phyloP scores from a whole-genome alignment of 352 stramenopile genomes.

The Plasmopara halstedii region DNA sequence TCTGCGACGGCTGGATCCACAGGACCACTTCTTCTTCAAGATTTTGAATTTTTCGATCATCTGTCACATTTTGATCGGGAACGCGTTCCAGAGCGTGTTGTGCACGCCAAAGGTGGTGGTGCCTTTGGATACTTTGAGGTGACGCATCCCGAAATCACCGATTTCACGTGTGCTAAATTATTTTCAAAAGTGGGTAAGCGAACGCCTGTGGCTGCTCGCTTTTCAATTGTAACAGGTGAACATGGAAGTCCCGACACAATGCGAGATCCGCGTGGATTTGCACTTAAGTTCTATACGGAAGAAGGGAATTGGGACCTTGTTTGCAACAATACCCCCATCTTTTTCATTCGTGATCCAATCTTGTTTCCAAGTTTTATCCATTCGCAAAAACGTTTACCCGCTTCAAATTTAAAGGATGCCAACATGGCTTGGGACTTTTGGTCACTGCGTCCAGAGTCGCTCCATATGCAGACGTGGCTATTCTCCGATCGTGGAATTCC shows the following conservation, averaged over 20 bases:
- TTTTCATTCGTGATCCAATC: conserved; percentile 88
- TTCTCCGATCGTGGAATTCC: conserved; percentile 83
- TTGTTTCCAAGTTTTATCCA: conserved; percentile 89
- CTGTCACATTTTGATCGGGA: conserved; percentile 29
- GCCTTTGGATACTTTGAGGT: conserved; percentile 91
- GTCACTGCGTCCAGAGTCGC: conserved; percentile 70
- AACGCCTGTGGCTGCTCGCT: conserved; percentile 75
- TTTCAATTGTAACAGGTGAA: conserved; percentile 77
- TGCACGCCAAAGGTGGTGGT: conserved; percentile 45
- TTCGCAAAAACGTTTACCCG: conserved; percentile 83
- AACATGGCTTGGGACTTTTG: conserved; percentile 88
- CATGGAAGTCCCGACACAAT: conserved; percentile 64
- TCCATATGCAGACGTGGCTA: conserved; percentile 74
- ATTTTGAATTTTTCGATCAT: conserved; percentile 31
- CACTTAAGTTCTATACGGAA: conserved; percentile 89
- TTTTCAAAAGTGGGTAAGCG: conserved; percentile 72
- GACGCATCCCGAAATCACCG: conserved; percentile 48
- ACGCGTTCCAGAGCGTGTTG: conserved; percentile 25
- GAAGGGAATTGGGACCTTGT: conserved; percentile 89
- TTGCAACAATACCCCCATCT: conserved; percentile 86
- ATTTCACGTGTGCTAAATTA: conserved; percentile 74
- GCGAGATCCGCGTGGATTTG: conserved; percentile 79
- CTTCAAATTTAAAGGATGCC: conserved; percentile 69
- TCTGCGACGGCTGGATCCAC: conserved; percentile 19
- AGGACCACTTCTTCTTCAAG: conserved; percentile 17